Percentiles rank a stretch among this genome's conserved stretches.
phyloP scores from a whole-genome alignment of 345 rosid species.

The Orychophragmus violaceus region DNA sequence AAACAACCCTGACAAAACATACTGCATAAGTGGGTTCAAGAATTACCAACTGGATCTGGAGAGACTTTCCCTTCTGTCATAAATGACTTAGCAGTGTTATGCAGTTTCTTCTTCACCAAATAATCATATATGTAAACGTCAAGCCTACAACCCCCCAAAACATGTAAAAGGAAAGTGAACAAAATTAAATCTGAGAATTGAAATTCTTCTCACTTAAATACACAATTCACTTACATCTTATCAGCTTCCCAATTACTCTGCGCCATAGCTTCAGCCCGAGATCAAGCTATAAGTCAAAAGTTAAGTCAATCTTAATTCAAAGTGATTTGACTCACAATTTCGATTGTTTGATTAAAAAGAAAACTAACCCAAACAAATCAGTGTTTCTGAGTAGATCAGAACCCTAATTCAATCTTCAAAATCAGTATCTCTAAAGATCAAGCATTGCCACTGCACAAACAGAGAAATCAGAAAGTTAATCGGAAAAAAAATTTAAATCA shows the following conservation, averaged over 20 bases:
- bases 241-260: slow-evolving; percentile 98
- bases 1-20: background rate
- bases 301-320: background rate
- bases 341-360: background rate
- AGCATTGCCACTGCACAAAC: slow-evolving; percentile 23
- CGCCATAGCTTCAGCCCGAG: slow-evolving; percentile 51
- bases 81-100: slow-evolving; percentile 78
- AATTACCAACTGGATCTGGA: slow-evolving; percentile 86
- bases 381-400: slow-evolving; percentile 36
- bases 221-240: slow-evolving; percentile 56
- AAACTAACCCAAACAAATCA: slow-evolving; percentile 1
- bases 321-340: background rate
- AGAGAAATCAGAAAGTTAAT: background rate
- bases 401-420: slow-evolving; percentile 31
- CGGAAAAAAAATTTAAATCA: background rate
- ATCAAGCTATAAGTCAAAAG: slow-evolving; percentile 18
- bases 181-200: background rate
- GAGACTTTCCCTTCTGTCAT: slow-evolving; percentile 95
- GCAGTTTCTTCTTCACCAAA: slow-evolving; percentile 88
- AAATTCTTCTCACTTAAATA: background rate
- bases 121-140: slow-evolving; percentile 96
- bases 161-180: background rate
- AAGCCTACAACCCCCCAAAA: slow-evolving; percentile 47
- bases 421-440: slow-evolving; percentile 33
- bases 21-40: background rate